These are phyloP conservation scores for Aspergillus ostianus DNA, from an alignment of 495 filamentous ascomycete genomes.

Conservation along the genomic window DNA sequence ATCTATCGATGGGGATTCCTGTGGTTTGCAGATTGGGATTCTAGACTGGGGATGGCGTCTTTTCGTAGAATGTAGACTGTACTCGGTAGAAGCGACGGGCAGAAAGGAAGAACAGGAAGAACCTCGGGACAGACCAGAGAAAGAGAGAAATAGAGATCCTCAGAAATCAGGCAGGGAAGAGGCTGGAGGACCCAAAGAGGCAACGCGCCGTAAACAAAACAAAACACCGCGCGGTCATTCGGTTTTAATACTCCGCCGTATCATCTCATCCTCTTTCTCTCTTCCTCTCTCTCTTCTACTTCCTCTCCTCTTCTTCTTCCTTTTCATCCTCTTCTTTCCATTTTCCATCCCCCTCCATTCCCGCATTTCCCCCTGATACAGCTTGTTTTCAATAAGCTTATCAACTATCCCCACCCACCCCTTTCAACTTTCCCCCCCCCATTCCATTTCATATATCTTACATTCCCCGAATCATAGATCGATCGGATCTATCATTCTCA, in stretches of 20 bases:
- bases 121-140: neutral
- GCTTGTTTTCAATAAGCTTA: neutral
- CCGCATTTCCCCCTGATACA: constrained; percentile 16
- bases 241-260: constrained; percentile 8
- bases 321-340: constrained; percentile 13
- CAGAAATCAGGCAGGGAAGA: constrained; percentile 10
- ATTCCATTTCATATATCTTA: neutral
- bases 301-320: constrained; percentile 17
- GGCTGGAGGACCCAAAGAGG: constrained; percentile 19
- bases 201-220: constrained; percentile 34
- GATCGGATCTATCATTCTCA: constrained; percentile 20
- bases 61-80: neutral
- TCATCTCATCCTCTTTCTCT: constrained; percentile 13
- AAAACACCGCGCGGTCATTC: constrained; percentile 13
- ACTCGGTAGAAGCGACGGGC: neutral
- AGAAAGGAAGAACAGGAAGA: neutral
- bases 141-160: constrained; percentile 4
- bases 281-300: constrained; percentile 8
- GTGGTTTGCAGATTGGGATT: neutral
- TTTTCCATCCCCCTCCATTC: constrained; percentile 26
- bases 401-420: constrained; percentile 12
- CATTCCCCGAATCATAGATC: constrained; percentile 20
- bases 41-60: neutral
- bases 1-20: neutral
- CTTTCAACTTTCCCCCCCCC: constrained; percentile 4